Evolutionary conservation across 257 asterid species (phyloP).

Genomic region (Scutellaria minor): DNA sequence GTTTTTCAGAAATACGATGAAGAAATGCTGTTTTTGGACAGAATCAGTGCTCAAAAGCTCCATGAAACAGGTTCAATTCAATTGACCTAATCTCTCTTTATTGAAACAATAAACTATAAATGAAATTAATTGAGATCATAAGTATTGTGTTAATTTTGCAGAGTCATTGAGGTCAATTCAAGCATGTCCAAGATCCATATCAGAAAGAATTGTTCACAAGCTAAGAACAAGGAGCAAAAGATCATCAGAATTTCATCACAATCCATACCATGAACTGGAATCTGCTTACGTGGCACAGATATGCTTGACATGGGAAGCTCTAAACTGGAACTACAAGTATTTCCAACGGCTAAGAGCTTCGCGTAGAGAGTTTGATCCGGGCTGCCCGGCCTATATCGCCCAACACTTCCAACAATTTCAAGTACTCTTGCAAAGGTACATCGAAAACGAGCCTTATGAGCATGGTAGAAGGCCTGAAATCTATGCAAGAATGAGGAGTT

Average conservation of each 20-base stretch:
- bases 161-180: conserved; percentile 81
- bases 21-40: conserved; percentile 86
- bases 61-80: conserved; percentile 74
- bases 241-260: conserved; percentile 48
- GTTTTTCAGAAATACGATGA: conserved; percentile 91
- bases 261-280: conserved; percentile 78
- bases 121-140: not conserved
- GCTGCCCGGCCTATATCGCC: conserved; percentile 81
- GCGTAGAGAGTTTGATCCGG: conserved; percentile 58
- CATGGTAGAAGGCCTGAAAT: conserved; percentile 79
- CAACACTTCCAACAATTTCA: conserved; percentile 90
- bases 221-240: conserved; percentile 44
- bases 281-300: conserved; percentile 89
- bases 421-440: conserved; percentile 75
- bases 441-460: conserved; percentile 89
- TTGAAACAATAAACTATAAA: no score
- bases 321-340: conserved; percentile 84
- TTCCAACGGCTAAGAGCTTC: conserved; percentile 69
- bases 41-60: conserved; percentile 77
- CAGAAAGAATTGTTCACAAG: conserved; percentile 68
- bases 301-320: conserved; percentile 90
- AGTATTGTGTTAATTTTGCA: conserved; percentile 32
- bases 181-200: conserved; percentile 84
- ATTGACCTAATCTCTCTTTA: not conserved
- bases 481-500: conserved; percentile 74